phyloP scores from a whole-genome alignment of 1,284 basidiomycete genomes.

The Phellinidium pouzarii region DNA sequence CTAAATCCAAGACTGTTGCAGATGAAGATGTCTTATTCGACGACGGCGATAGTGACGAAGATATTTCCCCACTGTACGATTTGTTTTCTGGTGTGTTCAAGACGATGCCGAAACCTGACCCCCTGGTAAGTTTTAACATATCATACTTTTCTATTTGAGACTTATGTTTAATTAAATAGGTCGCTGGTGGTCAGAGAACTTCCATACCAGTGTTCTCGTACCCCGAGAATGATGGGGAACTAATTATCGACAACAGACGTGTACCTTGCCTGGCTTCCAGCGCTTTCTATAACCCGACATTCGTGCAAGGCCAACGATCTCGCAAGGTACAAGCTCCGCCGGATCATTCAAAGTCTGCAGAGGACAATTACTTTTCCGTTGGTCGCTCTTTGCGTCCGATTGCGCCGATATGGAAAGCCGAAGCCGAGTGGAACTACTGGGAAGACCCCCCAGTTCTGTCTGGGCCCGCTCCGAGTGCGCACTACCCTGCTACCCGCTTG shows the following conservation, averaged over 20 bases:
- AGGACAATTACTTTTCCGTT: neutral
- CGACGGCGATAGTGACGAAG: neutral
- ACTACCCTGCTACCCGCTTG: neutral
- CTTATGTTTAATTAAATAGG: neutral
- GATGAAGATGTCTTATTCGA: neutral
- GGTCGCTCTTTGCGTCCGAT: neutral
- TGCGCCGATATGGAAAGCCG: neutral
- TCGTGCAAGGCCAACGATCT: neutral
- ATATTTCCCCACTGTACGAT: neutral
- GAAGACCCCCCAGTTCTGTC: neutral
- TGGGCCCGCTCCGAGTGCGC: neutral
- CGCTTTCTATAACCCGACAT: constrained; percentile 4
- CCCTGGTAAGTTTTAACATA: neutral
- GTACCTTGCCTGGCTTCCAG: constrained; percentile 15
- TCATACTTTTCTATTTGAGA: neutral
- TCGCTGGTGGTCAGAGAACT: neutral
- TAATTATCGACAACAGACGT: neutral
- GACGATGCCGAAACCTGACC: neutral
- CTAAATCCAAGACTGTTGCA: neutral
- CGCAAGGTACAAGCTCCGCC: neutral
- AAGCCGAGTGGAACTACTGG: neutral
- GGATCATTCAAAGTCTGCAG: neutral
- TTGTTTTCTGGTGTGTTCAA: neutral
- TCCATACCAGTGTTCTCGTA: neutral
- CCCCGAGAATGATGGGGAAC: neutral